Percentiles rank a stretch among this genome's conserved stretches.
Evolutionary conservation across 768 basidiomycete genomes (phyloP).

Genomic region (Pleurotus ostreatus): DNA sequence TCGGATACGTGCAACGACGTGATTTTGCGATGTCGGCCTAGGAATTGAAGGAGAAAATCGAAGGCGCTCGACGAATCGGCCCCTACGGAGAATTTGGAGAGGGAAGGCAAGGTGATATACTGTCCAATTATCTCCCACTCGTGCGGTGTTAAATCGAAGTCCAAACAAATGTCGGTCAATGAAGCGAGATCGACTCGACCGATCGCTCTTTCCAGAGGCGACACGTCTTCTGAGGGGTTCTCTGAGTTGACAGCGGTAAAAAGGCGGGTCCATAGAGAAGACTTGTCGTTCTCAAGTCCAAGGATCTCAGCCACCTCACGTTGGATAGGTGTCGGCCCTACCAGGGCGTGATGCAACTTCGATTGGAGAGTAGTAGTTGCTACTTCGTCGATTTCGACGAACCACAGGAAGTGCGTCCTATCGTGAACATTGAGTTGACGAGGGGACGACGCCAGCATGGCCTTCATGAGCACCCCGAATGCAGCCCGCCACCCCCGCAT

Average conservation of each 20-base stretch:
- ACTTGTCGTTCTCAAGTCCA: too few relatives aligned
- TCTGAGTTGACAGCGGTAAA: neutral
- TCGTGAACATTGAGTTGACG: neutral
- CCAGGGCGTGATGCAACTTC: too few relatives aligned
- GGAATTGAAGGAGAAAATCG: constrained; percentile 16
- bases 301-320: too few relatives aligned
- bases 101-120: constrained; percentile 18
- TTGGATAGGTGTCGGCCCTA: too few relatives aligned
- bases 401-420: neutral
- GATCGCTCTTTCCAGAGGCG: neutral
- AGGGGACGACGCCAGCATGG: neutral
- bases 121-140: constrained; percentile 1
- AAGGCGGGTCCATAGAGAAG: neutral
- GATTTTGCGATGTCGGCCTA: constrained; percentile 21
- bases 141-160: neutral
- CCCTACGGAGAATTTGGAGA: constrained; percentile 13
- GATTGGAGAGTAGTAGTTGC: too few relatives aligned
- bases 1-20: constrained; percentile 12
- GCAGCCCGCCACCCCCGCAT: neutral
- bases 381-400: neutral
- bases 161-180: neutral
- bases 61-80: constrained; percentile 15
- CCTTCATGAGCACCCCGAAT: neutral
- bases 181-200: neutral
- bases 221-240: neutral